A percentile compares a stretch with the other conserved stretches of the same genome.
Conservation (phyloP, 2,329 filamentous ascomycete species). For the Pseudocercospora cruenta region DNA sequence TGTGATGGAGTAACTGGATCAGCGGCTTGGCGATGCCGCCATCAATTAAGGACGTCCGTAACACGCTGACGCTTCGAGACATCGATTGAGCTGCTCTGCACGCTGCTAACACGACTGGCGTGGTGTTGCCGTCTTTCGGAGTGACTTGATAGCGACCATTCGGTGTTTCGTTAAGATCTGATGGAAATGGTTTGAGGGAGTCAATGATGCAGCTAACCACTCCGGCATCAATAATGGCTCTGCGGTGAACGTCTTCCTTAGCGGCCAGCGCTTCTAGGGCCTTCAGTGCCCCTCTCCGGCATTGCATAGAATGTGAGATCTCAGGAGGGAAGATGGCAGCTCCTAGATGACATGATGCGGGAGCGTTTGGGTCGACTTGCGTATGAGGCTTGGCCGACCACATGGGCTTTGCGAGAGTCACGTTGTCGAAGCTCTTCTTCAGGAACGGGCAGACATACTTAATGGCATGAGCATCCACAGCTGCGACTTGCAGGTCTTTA, state of each 20-base stretch:
- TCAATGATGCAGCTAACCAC: constrained; percentile 80
- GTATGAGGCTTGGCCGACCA: constrained; percentile 55
- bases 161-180: constrained; percentile 34
- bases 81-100: constrained; percentile 81
- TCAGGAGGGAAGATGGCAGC: constrained; percentile 63
- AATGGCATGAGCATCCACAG: constrained; percentile 70
- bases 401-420: constrained; percentile 54
- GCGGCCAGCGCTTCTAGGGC: constrained; percentile 81
- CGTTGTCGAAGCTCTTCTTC: constrained; percentile 67
- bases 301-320: constrained; percentile 70
- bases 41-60: constrained; percentile 86
- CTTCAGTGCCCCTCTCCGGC: constrained; percentile 75
- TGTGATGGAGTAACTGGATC: constrained; percentile 73
- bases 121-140: constrained; percentile 73
- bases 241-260: constrained; percentile 81
- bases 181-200: constrained; percentile 67
- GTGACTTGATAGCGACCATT: constrained; percentile 40
- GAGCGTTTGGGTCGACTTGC: constrained; percentile 22
- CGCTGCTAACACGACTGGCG: constrained; percentile 78
- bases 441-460: constrained; percentile 65
- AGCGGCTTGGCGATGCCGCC: constrained; percentile 78
- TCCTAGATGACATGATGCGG: constrained; percentile 55
- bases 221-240: constrained; percentile 80
- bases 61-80: constrained; percentile 79
- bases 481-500: constrained; percentile 77